A percentile compares a stretch with the other conserved stretches of the same genome.
Conservation (phyloP, 179 eudicot species). For the Silene vulgaris region DNA sequence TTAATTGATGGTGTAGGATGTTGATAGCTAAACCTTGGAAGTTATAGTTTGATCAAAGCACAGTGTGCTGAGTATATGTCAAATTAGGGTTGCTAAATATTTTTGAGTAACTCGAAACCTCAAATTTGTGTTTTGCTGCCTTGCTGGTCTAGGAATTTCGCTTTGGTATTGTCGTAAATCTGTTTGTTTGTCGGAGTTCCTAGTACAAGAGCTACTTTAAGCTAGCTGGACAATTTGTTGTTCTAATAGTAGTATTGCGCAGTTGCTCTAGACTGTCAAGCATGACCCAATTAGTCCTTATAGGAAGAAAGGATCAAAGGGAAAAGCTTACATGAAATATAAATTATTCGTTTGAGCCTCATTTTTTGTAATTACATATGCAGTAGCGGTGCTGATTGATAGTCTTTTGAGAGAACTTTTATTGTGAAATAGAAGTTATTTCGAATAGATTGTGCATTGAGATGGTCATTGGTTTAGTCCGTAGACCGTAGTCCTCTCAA, state of each 20-base stretch:
- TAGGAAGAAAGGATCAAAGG: background rate
- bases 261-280: background rate
- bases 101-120: too few relatives aligned
- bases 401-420: background rate
- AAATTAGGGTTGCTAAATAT: background rate
- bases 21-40: too few relatives aligned
- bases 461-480: background rate
- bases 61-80: background rate
- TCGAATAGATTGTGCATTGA: background rate
- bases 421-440: background rate
- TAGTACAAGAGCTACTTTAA: background rate
- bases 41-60: background rate
- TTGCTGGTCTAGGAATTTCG: too few relatives aligned
- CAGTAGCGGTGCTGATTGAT: background rate
- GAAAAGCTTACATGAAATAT: background rate
- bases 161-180: too few relatives aligned
- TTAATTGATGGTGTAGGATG: background rate
- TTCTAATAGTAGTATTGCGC: background rate
- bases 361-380: background rate
- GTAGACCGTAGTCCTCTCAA: background rate
- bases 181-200: too few relatives aligned
- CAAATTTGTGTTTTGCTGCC: too few relatives aligned
- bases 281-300: background rate
- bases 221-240: background rate
- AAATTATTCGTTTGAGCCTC: background rate